Percentiles rank a stretch among this genome's conserved stretches.
Conservation (phyloP, 805 yeast species). For the Ogataea siamensis region DNA sequence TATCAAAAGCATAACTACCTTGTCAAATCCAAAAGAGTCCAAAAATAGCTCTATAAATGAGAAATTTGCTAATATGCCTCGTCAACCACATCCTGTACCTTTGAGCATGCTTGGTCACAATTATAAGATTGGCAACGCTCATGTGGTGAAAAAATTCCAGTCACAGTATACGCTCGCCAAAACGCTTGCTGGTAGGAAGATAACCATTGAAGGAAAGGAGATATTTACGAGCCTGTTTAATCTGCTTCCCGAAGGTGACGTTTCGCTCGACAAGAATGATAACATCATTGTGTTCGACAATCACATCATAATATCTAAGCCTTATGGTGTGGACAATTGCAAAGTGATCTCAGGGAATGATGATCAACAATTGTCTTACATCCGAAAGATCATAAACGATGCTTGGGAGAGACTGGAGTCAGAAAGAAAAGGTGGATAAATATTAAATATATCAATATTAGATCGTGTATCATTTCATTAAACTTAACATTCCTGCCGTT, state of each 20-base stretch:
- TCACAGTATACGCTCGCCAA: constrained; percentile 25
- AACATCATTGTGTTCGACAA: constrained; percentile 38
- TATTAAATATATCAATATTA: constrained; percentile 1
- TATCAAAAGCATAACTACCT: constrained; percentile 48
- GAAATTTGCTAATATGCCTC: constrained; percentile 21
- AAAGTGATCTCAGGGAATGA: constrained; percentile 23
- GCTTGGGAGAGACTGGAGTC: constrained; percentile 45
- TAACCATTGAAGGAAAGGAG: constrained; percentile 31
- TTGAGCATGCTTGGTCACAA: constrained; percentile 18
- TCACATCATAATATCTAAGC: constrained; percentile 39
- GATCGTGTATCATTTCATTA: neutral
- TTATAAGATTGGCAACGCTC: constrained; percentile 19
- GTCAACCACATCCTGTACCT: constrained; percentile 24
- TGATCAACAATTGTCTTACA: constrained; percentile 31
- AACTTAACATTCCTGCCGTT: constrained; percentile 5
- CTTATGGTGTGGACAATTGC: constrained; percentile 37
- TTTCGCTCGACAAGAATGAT: constrained; percentile 33
- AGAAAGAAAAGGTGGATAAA: constrained; percentile 52
- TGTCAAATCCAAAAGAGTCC: constrained; percentile 37
- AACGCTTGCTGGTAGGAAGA: constrained; percentile 21
- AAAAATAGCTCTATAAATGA: constrained; percentile 19
- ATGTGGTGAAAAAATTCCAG: constrained; percentile 22
- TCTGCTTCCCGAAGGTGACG: constrained; percentile 33
- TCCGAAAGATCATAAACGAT: constrained; percentile 49
- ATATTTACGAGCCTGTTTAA: constrained; percentile 26